A percentile compares a stretch with the other conserved stretches of the same genome.
Conservation (phyloP, 1,139 yeast genomes). For the Dujonia santamariae region DNA sequence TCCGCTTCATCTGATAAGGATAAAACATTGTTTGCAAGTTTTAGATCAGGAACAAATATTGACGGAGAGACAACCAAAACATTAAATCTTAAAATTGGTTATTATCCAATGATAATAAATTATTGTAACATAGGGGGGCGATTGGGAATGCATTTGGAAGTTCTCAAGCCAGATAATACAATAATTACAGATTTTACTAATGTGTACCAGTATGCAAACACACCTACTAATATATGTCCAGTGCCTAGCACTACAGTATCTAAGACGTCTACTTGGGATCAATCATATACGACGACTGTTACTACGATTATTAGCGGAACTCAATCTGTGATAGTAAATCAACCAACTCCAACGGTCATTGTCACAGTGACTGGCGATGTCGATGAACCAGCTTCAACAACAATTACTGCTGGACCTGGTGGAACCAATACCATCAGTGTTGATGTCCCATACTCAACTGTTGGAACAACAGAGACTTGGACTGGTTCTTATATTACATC, state of each 20-base stretch:
- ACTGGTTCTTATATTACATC: constrained; percentile 4
- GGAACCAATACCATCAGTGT: constrained; percentile 7
- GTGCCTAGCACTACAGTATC: too few species aligned
- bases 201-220: neutral
- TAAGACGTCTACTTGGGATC: constrained; percentile 16
- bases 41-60: neutral
- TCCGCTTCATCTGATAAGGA: neutral
- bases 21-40: neutral
- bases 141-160: neutral
- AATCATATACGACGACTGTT: constrained; percentile 10
- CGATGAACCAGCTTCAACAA: constrained; percentile 8
- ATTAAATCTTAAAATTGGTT: neutral
- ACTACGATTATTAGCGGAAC: constrained; percentile 12
- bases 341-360: constrained; percentile 15
- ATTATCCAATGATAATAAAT: neutral
- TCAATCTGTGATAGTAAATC: constrained; percentile 15
- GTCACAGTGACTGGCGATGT: constrained; percentile 16
- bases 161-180: neutral
- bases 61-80: neutral
- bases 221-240: neutral
- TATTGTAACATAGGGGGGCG: neutral
- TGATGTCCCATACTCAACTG: constrained; percentile 9
- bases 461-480: too few species aligned
- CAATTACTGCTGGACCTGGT: constrained; percentile 10
- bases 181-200: neutral